A percentile compares a stretch with the other conserved stretches of the same genome.
These are phyloP conservation scores for Obelidium mucronatum DNA, from an alignment of 192 early-diverging fungal species.

Conservation along the genomic window DNA sequence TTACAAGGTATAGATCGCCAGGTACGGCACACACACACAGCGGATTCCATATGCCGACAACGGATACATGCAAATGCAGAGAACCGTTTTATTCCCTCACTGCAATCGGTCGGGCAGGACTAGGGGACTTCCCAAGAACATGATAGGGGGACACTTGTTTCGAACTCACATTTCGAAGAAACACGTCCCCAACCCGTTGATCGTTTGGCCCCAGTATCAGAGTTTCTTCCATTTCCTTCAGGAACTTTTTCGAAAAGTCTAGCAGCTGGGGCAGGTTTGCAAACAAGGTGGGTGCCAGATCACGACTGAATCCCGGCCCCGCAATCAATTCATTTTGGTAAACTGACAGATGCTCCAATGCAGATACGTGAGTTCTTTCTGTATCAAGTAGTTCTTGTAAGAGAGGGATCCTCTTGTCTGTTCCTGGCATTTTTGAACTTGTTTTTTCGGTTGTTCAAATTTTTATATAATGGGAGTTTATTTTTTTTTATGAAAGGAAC, in stretches of 20 bases:
- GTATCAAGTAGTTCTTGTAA: slow-evolving; percentile 91
- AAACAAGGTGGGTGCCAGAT: slow-evolving; percentile 84
- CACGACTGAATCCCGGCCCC: slow-evolving; percentile 61
- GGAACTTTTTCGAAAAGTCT: slow-evolving; percentile 95
- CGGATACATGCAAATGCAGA: too few species aligned
- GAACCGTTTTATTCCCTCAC: too few species aligned
- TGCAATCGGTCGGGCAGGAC: too few species aligned
- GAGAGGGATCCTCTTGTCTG: slow-evolving; percentile 82
- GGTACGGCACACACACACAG: too few species aligned
- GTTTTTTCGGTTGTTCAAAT: too few species aligned
- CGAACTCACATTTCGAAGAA: slow-evolving; percentile 71
- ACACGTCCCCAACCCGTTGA: slow-evolving; percentile 87
- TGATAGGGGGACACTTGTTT: too few species aligned
- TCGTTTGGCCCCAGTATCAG: slow-evolving; percentile 75
- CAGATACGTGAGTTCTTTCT: slow-evolving; percentile 88
- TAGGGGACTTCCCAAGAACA: too few species aligned
- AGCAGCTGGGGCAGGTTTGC: slow-evolving; percentile 92
- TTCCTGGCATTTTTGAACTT: slow-evolving; percentile 79
- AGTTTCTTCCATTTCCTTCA: slow-evolving; percentile 83
- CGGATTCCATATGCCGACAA: too few species aligned
- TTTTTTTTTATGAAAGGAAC: slow-evolving; percentile 9
- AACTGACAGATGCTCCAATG: slow-evolving; percentile 77
- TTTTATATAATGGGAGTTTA: too few species aligned
- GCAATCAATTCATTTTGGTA: slow-evolving; percentile 45
- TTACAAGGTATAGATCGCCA: too few species aligned